phyloP scores from a whole-genome alignment of 176 grass and related monocot species.

The Carex pumila region DNA sequence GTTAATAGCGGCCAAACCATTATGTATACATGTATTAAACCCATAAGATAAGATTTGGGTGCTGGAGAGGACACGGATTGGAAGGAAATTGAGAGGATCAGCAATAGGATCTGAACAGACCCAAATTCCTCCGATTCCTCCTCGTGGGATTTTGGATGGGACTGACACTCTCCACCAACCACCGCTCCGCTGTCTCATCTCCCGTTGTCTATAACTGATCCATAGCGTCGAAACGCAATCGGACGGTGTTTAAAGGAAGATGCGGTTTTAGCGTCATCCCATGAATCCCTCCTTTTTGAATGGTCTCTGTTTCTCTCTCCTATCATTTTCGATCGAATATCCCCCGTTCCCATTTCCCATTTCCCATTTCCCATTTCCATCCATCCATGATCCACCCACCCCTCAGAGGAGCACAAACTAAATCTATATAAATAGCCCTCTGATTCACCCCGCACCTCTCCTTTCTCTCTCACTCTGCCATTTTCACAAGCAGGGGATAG shows the following conservation, averaged over 20 bases:
- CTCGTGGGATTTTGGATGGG: not conserved
- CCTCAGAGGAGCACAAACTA: not conserved
- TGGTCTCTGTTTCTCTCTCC: slow-evolving; percentile 3
- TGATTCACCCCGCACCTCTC: slow-evolving; percentile 11
- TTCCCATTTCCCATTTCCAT: not conserved
- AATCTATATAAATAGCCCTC: not conserved
- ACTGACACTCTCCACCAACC: slow-evolving; percentile 6
- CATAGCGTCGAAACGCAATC: not conserved
- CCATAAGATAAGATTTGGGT: too few relatives aligned
- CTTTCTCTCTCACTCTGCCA: not conserved
- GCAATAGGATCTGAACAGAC: too few relatives aligned
- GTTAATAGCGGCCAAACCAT: too few relatives aligned
- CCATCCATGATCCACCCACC: not conserved
- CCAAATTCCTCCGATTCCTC: not conserved
- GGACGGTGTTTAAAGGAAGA: not conserved
- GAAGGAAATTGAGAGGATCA: too few relatives aligned
- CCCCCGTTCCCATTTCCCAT: not conserved
- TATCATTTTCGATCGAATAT: slow-evolving; percentile 12
- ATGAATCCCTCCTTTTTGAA: not conserved
- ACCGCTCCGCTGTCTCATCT: not conserved
- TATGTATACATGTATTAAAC: too few relatives aligned
- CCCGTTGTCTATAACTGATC: not conserved
- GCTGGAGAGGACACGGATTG: too few relatives aligned
- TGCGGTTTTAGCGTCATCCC: not conserved
- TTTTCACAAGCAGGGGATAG: slow-evolving; percentile 14